These are phyloP conservation scores for Echium plantagineum DNA, from an alignment of 257 asterid species.

Conservation along the genomic window DNA sequence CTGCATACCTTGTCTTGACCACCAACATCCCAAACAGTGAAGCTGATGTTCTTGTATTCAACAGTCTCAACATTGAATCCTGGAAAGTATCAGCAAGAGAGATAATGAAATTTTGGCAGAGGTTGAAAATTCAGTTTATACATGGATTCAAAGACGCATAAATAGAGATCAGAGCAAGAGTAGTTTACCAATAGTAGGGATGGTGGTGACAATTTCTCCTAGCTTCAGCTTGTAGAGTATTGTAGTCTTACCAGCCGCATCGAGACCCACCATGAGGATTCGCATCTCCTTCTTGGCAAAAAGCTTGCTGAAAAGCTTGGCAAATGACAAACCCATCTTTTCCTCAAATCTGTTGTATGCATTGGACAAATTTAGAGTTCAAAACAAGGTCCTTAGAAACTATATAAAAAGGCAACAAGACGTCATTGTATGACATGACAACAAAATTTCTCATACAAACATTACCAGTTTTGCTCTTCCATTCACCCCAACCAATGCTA, in stretches of 20 bases:
- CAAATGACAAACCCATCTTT: conserved; percentile 65
- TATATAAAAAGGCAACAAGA: too few relatives aligned
- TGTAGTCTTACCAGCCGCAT: conserved; percentile 84
- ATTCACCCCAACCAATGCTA: background rate
- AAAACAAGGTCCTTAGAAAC: background rate
- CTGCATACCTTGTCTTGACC: conserved; percentile 45
- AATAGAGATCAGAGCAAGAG: background rate
- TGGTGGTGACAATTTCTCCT: conserved; percentile 73
- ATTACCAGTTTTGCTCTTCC: background rate
- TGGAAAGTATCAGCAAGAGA: background rate
- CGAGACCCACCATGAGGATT: conserved; percentile 78
- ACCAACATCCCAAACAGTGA: conserved; percentile 54
- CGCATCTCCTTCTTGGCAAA: conserved; percentile 82
- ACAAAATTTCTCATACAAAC: background rate
- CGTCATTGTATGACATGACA: too few relatives aligned
- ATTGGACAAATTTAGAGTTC: background rate
- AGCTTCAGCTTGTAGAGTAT: conserved; percentile 74
- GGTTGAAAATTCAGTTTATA: background rate
- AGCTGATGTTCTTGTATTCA: conserved; percentile 54
- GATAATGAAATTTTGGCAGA: background rate
- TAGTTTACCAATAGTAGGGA: conserved; percentile 63
- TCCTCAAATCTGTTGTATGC: conserved; percentile 1
- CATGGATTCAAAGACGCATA: background rate
- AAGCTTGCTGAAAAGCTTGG: conserved; percentile 64
- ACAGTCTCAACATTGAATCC: conserved; percentile 53